phyloP scores from a whole-genome alignment of 2,329 filamentous ascomycete genomes.

The Gnomoniopsis smithogilvyi region DNA sequence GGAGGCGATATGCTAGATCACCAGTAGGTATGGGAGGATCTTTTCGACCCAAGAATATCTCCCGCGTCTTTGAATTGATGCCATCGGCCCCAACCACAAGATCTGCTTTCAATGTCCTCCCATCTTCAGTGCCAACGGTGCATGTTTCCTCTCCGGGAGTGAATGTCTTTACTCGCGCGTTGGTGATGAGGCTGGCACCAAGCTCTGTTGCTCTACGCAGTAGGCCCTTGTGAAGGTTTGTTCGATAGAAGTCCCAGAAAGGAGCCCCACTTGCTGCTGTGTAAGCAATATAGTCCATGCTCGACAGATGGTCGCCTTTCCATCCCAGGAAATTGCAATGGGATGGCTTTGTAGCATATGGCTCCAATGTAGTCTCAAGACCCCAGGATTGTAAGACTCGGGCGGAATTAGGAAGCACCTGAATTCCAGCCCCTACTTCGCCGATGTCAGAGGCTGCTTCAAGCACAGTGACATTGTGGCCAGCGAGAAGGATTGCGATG shows the following conservation, averaged over 20 bases:
- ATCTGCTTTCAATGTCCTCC: constrained; percentile 34
- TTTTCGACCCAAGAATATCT: constrained; percentile 38
- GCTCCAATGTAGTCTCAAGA: constrained; percentile 36
- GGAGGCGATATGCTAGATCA: constrained; percentile 47
- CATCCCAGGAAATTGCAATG: constrained; percentile 48
- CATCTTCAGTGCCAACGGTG: constrained; percentile 36
- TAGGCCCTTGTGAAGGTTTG: constrained; percentile 46
- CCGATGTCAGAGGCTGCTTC: constrained; percentile 43
- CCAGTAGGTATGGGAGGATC: constrained; percentile 47
- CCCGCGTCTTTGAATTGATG: constrained; percentile 41
- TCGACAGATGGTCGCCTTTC: constrained; percentile 47
- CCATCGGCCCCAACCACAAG: constrained; percentile 47
- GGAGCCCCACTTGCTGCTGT: constrained; percentile 32
- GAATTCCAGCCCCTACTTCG: constrained; percentile 49
- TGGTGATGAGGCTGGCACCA: constrained; percentile 42
- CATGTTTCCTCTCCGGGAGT: constrained; percentile 29
- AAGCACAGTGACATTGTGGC: constrained; percentile 45
- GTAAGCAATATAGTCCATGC: constrained; percentile 44
- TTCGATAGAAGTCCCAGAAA: constrained; percentile 55
- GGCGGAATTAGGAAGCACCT: constrained; percentile 45
- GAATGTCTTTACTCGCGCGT: constrained; percentile 40
- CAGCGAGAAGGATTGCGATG: constrained; percentile 42
- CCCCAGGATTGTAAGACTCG: constrained; percentile 48
- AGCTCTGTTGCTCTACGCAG: constrained; percentile 44
- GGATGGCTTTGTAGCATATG: constrained; percentile 37